A percentile compares a stretch with the other conserved stretches of the same genome.
Evolutionary conservation across 2,329 filamentous ascomycete species (phyloP).

Genomic region (Fusarium sp.): DNA sequence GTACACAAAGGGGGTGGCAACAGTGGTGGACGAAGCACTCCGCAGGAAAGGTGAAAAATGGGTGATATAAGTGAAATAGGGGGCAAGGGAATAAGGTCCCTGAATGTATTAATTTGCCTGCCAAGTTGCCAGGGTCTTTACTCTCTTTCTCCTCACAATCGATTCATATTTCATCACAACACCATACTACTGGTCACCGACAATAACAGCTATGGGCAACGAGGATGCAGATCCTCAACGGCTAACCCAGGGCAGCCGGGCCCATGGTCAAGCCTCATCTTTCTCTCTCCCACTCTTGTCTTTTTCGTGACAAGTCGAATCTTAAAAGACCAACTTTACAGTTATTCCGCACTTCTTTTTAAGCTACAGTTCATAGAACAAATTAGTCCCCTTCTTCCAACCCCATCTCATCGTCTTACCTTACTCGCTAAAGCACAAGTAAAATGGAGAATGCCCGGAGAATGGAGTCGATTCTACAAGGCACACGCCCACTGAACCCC

Average conservation of each 20-base stretch:
- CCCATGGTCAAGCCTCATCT: neutral
- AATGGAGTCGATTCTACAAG: no score
- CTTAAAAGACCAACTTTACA: neutral
- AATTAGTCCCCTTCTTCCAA: slow-evolving; percentile 28
- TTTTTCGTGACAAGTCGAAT: slow-evolving; percentile 16
- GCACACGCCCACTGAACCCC: no score
- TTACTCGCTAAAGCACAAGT: slow-evolving; percentile 15
- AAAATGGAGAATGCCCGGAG: no score
- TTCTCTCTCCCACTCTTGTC: neutral
- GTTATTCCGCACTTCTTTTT: slow-evolving; percentile 30
- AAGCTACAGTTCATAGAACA: slow-evolving; percentile 25
- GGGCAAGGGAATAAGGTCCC: slow-evolving; percentile 30
- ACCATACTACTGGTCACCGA: no score
- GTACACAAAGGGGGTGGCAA: slow-evolving; percentile 24
- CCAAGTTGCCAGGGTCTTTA: slow-evolving; percentile 14
- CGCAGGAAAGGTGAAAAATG: neutral
- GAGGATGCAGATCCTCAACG: slow-evolving; percentile 34
- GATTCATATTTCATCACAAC: slow-evolving; percentile 13
- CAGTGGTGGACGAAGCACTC: slow-evolving; percentile 36
- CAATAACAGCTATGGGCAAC: neutral
- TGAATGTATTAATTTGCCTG: slow-evolving; percentile 35
- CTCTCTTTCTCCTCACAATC: neutral
- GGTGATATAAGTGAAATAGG: neutral
- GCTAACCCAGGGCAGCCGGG: slow-evolving; percentile 11
- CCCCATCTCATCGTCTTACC: neutral